Conservation (phyloP, 2,329 filamentous ascomycete genomes). For the Monilinia fructigena region DNA sequence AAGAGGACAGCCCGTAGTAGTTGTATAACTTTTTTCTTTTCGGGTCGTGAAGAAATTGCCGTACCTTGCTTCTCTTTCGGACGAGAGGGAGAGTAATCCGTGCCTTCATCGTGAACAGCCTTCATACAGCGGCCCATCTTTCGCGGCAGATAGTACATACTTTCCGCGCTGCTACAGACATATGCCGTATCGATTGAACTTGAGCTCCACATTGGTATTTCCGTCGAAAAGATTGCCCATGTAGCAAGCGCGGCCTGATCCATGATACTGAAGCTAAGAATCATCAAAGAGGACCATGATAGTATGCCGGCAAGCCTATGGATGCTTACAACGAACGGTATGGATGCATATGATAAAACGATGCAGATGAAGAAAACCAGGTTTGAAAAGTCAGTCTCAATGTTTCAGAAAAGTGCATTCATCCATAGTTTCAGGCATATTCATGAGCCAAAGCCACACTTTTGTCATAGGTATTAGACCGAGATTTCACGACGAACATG, state of each 20-base stretch:
- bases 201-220: not conserved
- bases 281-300: not conserved
- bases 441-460: too few species aligned
- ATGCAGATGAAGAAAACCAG: not conserved
- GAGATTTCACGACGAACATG: too few species aligned
- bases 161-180: too few species aligned
- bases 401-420: too few species aligned
- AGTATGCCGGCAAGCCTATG: accelerated
- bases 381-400: not conserved
- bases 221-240: not conserved
- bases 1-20: too few species aligned
- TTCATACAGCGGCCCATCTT: not conserved
- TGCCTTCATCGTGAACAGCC: not conserved
- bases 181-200: not conserved
- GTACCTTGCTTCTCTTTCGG: not conserved
- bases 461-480: too few species aligned
- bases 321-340: not conserved
- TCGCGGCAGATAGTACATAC: not conserved
- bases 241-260: not conserved
- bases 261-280: not conserved
- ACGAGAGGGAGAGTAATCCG: not conserved
- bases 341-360: not conserved
- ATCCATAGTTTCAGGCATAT: too few species aligned
- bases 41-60: not conserved
- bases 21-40: not conserved